These are phyloP conservation scores for Ustilago trichophora DNA, from an alignment of 1,284 basidiomycete species.

Conservation along the genomic window DNA sequence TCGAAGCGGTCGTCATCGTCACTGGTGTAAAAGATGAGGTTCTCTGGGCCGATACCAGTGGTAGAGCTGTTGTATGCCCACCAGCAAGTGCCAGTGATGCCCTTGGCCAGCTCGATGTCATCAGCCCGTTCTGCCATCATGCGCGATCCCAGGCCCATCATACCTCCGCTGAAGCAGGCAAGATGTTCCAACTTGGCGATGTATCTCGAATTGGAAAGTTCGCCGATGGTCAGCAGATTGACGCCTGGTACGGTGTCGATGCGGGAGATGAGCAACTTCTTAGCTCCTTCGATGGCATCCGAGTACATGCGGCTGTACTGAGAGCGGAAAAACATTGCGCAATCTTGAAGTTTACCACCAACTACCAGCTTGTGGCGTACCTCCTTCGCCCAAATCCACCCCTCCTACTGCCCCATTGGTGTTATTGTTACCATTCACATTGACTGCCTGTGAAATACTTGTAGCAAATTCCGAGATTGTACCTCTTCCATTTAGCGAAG, in stretches of 20 bases:
- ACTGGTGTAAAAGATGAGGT: conserved; percentile 51
- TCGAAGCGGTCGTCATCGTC: conserved; percentile 55
- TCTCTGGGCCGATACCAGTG: conserved; percentile 65
- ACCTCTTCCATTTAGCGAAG: too few species aligned
- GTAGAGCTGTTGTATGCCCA: conserved; percentile 68
- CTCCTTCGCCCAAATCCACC: conserved; percentile 27
- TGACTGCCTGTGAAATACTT: too few species aligned
- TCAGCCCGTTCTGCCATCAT: conserved; percentile 67
- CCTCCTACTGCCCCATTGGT: too few species aligned
- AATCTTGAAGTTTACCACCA: conserved; percentile 27
- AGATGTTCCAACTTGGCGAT: conserved; percentile 66
- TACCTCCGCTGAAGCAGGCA: conserved; percentile 71
- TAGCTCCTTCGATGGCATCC: conserved; percentile 68
- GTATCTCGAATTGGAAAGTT: conserved; percentile 22
- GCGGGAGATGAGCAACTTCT: conserved; percentile 67
- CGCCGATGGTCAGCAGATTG: conserved; percentile 65
- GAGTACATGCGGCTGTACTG: conserved; percentile 70
- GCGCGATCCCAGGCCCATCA: conserved; percentile 71
- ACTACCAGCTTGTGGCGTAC: conserved; percentile 35
- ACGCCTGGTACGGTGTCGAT: conserved; percentile 68
- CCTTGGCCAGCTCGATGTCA: conserved; percentile 68
- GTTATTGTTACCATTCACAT: too few species aligned
- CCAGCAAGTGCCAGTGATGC: conserved; percentile 70
- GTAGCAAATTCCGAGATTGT: too few species aligned
- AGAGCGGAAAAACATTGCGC: conserved; percentile 11